A percentile compares a stretch with the other conserved stretches of the same genome.
These are phyloP conservation scores for Calonectria pseudoreteaudii DNA, from an alignment of 2,329 filamentous ascomycete species.

Conservation along the genomic window DNA sequence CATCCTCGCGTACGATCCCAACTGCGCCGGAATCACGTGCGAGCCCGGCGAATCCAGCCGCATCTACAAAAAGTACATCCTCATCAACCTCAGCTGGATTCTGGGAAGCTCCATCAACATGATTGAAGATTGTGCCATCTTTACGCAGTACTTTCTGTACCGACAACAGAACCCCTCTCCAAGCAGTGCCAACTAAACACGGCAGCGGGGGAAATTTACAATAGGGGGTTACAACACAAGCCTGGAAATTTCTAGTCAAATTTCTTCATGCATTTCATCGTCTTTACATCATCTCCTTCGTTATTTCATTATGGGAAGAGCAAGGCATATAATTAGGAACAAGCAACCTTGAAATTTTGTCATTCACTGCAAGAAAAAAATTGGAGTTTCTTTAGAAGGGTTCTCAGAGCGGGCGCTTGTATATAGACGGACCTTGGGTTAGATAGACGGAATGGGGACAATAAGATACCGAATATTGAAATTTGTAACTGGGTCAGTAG, in stretches of 20 bases:
- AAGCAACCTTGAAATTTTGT: background rate
- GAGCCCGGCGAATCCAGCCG: constrained; percentile 70
- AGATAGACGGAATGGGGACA: background rate
- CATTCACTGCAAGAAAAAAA: background rate
- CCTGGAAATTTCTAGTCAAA: too few relatives aligned
- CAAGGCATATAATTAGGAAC: background rate
- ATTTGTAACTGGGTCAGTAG: background rate
- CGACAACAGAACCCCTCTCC: constrained; percentile 50
- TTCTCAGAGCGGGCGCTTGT: background rate
- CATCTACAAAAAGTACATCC: constrained; percentile 84
- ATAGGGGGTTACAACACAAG: background rate
- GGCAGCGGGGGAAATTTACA: too few relatives aligned
- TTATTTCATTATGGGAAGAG: background rate
- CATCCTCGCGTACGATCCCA: constrained; percentile 89
- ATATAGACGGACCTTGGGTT: background rate
- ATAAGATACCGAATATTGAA: background rate
- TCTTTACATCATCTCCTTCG: background rate
- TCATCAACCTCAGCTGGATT: constrained; percentile 92
- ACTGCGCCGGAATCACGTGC: constrained; percentile 70
- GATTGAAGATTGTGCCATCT: constrained; percentile 86
- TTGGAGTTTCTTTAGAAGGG: background rate
- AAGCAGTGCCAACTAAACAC: background rate
- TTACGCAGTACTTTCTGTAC: constrained; percentile 93
- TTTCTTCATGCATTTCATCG: background rate
- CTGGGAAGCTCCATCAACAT: constrained; percentile 90